A percentile compares a stretch with the other conserved stretches of the same genome.
phyloP scores from a whole-genome alignment of 495 filamentous ascomycete species.

The Trichoderma erinaceum region DNA sequence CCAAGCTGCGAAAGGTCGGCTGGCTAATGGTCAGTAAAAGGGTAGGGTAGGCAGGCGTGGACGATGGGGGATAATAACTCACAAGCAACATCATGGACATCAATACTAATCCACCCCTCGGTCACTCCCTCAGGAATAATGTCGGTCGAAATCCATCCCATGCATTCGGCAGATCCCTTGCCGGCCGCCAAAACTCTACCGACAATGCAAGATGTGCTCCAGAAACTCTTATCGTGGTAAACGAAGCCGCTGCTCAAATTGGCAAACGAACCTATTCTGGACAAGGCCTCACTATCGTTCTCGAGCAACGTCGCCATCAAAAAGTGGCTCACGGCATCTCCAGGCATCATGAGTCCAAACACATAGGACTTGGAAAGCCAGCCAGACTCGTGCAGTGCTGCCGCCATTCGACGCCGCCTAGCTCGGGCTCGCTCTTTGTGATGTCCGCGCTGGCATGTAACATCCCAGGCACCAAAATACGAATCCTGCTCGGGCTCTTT shows the following conservation, averaged over 20 bases:
- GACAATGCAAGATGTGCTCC: constrained; percentile 74
- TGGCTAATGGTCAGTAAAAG: constrained; percentile 18
- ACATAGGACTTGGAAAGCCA: constrained; percentile 79
- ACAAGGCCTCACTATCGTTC: constrained; percentile 61
- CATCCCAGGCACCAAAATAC: constrained; percentile 31
- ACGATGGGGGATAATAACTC: constrained; percentile 23
- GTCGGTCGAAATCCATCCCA: constrained; percentile 68
- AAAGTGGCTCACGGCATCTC: constrained; percentile 65
- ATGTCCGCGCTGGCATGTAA: constrained; percentile 20
- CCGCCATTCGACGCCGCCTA: constrained; percentile 34
- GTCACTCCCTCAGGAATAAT: constrained; percentile 44
- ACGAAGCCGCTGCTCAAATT: constrained; percentile 77
- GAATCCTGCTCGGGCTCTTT: constrained; percentile 37
- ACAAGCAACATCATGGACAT: constrained; percentile 45
- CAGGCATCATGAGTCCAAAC: constrained; percentile 72
- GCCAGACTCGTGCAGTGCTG: constrained; percentile 50
- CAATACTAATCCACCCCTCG: constrained; percentile 62
- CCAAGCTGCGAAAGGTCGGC: constrained; percentile 37
- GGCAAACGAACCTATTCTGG: constrained; percentile 57
- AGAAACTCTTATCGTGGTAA: constrained; percentile 65
- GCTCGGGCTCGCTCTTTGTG: constrained; percentile 25
- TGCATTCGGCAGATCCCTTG: constrained; percentile 61
- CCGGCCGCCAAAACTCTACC: constrained; percentile 66
- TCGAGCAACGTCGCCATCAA: constrained; percentile 75
- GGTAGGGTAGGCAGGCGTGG: neutral